These are phyloP conservation scores for Nitzschia sp. DNA, from an alignment of 108 stramenopile species.

Conservation along the genomic window DNA sequence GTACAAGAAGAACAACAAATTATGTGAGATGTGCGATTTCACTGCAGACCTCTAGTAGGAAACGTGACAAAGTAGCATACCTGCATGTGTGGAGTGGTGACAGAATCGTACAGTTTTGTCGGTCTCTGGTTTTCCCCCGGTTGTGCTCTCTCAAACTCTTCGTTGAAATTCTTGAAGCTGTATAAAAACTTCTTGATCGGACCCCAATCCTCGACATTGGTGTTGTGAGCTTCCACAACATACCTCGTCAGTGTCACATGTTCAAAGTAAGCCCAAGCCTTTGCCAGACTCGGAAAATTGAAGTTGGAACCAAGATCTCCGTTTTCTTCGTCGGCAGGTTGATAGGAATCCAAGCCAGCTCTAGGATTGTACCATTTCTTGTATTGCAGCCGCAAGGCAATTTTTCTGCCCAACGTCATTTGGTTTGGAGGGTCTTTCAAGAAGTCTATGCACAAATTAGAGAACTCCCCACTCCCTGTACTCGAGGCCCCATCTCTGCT, in stretches of 20 bases:
- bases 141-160: conserved; percentile 40
- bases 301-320: not conserved
- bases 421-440: conserved; percentile 40
- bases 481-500: not conserved
- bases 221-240: conserved; percentile 11
- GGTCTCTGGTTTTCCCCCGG: conserved; percentile 56
- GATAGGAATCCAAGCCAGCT: conserved; percentile 1
- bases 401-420: conserved; percentile 71
- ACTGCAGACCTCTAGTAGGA: not conserved
- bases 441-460: conserved; percentile 31
- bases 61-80: conserved; percentile 3
- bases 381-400: conserved; percentile 54
- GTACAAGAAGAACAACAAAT: not conserved
- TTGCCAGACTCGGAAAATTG: conserved; percentile 36
- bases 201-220: conserved; percentile 5
- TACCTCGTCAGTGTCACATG: conserved; percentile 71
- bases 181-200: conserved; percentile 17
- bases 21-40: not conserved
- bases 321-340: not conserved
- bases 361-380: conserved; percentile 75
- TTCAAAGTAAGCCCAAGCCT: conserved; percentile 89
- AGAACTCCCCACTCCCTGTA: conserved; percentile 2
- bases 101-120: conserved; percentile 65
- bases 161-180: conserved; percentile 26
- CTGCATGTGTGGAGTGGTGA: conserved; percentile 61